Evolutionary conservation across 1,139 yeast genomes (phyloP).

Genomic region (Geotrichum candidum): DNA sequence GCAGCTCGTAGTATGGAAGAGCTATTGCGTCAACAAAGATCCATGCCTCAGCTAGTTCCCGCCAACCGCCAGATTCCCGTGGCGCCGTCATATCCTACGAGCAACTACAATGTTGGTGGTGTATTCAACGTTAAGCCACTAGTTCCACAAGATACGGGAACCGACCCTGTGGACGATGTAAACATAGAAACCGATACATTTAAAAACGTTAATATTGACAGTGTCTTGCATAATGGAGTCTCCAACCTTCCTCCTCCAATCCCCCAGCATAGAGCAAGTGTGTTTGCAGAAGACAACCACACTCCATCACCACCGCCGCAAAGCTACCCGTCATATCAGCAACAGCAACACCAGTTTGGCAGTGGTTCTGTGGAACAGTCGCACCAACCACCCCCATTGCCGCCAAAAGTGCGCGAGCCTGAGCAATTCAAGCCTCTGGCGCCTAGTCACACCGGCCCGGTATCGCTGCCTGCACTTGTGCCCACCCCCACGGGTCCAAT

Average conservation of each 20-base stretch:
- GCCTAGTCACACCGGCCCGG: constrained; percentile 7
- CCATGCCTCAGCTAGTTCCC: constrained; percentile 13
- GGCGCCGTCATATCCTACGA: constrained; percentile 9
- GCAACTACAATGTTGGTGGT: constrained; percentile 17
- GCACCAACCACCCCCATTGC: constrained; percentile 15
- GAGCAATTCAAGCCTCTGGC: constrained; percentile 6
- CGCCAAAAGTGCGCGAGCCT: constrained; percentile 13
- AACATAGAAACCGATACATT: constrained; percentile 33
- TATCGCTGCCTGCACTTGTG: constrained; percentile 6
- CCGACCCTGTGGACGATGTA: constrained; percentile 29
- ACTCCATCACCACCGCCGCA: constrained; percentile 12
- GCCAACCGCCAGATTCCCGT: constrained; percentile 10
- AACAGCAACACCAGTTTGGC: constrained; percentile 1
- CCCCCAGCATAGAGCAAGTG: constrained; percentile 15
- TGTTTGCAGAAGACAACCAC: constrained; percentile 9
- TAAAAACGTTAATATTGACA: constrained; percentile 37
- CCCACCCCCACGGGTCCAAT: constrained; percentile 13
- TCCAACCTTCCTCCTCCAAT: constrained; percentile 26
- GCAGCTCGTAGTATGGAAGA: constrained; percentile 39
- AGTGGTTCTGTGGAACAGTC: not conserved
- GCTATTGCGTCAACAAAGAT: constrained; percentile 32
- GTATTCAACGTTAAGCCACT: constrained; percentile 14
- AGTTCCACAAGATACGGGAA: constrained; percentile 17
- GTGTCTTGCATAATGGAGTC: constrained; percentile 37
- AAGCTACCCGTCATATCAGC: constrained; percentile 3